A percentile compares a stretch with the other conserved stretches of the same genome.
These are phyloP conservation scores for Glaciozyma antarctica DNA, from an alignment of 768 basidiomycete genomes.

Conservation along the genomic window DNA sequence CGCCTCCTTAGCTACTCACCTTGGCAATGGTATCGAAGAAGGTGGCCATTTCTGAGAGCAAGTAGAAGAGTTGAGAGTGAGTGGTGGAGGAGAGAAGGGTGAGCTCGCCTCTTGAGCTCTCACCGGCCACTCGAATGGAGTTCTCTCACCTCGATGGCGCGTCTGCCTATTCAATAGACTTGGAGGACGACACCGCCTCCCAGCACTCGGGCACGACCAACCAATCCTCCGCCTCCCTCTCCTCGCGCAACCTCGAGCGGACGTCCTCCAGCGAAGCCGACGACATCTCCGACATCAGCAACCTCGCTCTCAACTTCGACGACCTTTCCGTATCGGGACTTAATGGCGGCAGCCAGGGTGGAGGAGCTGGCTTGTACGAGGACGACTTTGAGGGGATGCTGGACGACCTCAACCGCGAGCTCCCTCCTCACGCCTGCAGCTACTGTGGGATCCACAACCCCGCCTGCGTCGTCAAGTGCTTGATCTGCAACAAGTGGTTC, in stretches of 20 bases:
- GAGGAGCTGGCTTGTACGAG: slow-evolving; percentile 41
- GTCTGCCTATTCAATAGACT: slow-evolving; percentile 30
- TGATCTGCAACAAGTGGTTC: slow-evolving; percentile 90
- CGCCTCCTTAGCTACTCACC: slow-evolving; percentile 5
- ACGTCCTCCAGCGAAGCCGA: neutral
- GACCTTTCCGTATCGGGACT: slow-evolving; percentile 10
- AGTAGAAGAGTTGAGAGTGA: no score
- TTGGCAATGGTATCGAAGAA: slow-evolving; percentile 35
- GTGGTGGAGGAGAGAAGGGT: no score
- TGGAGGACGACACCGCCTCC: slow-evolving; percentile 24
- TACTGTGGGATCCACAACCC: slow-evolving; percentile 98
- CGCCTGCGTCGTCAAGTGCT: slow-evolving; percentile 90
- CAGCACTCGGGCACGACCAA: slow-evolving; percentile 9
- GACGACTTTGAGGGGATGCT: slow-evolving; percentile 85
- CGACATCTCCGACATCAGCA: slow-evolving; percentile 6
- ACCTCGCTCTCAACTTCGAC: slow-evolving; percentile 21
- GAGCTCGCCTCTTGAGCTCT: no score
- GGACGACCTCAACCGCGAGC: slow-evolving; percentile 80
- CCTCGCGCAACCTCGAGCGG: neutral
- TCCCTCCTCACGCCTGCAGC: slow-evolving; percentile 93
- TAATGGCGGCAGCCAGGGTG: neutral
- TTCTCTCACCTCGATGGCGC: slow-evolving; percentile 42
- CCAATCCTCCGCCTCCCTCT: neutral
- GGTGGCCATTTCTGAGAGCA: slow-evolving; percentile 8
- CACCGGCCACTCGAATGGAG: neutral